Conservation (phyloP, 108 stramenopile genomes). For the Asterionellopsis glacialis region DNA sequence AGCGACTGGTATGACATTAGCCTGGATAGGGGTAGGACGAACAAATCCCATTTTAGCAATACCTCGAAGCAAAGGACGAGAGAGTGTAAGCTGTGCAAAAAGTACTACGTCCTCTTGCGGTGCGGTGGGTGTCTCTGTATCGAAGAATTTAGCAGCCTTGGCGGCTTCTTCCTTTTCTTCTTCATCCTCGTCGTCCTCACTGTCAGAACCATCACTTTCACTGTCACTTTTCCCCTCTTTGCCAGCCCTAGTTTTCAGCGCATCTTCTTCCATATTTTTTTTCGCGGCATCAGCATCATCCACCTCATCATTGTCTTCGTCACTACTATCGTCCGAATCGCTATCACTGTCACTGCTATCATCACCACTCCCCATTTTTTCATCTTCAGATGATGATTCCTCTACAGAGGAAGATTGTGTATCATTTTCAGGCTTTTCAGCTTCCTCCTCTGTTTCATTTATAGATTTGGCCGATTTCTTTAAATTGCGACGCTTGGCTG, state of each 20-base stretch:
- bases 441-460: conserved; percentile 1
- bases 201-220: conserved; percentile 17
- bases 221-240: conserved; percentile 12
- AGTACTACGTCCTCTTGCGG: conserved; percentile 34
- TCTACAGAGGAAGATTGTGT: conserved; percentile 11
- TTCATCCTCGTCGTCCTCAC: conserved; percentile 35
- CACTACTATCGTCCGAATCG: conserved; percentile 9
- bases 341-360: conserved; percentile 14
- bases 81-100: conserved; percentile 90
- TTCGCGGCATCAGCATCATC: conserved; percentile 35
- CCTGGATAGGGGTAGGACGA: conserved; percentile 93
- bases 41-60: conserved; percentile 93
- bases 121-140: conserved; percentile 19
- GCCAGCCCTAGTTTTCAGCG: conserved; percentile 37
- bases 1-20: conserved; percentile 85
- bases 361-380: conserved; percentile 19
- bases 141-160: conserved; percentile 76
- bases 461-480: conserved; percentile 20
- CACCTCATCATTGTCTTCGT: conserved; percentile 38
- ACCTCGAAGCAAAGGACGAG: conserved; percentile 90
- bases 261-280: conserved; percentile 37
- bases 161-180: conserved; percentile 59
- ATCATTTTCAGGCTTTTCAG: conserved; percentile 13
- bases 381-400: conserved; percentile 23
- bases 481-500: conserved; percentile 62